Evolutionary conservation across 2,329 filamentous ascomycete species (phyloP).

Genomic region (Trichophyton mentagrophytes): DNA sequence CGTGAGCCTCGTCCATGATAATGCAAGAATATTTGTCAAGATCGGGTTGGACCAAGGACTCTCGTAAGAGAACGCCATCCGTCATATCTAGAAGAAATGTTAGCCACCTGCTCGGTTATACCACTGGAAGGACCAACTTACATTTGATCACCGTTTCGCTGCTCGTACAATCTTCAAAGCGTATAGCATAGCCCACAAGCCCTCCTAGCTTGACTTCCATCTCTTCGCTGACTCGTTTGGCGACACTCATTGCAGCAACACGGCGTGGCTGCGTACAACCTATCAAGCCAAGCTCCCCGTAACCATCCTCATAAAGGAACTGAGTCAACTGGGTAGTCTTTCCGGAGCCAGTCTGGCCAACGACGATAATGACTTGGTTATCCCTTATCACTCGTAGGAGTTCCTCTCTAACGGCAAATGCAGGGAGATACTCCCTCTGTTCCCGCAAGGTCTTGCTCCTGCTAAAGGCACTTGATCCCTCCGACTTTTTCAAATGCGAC

Average conservation of each 20-base stretch:
- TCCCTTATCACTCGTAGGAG: slow-evolving; percentile 82
- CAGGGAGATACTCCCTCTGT: slow-evolving; percentile 84
- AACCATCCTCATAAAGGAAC: slow-evolving; percentile 91
- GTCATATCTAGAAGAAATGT: slow-evolving; percentile 61
- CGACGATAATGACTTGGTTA: slow-evolving; percentile 93
- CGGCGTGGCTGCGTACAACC: slow-evolving; percentile 92
- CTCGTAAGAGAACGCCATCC: slow-evolving; percentile 83
- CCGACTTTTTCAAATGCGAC: slow-evolving; percentile 74
- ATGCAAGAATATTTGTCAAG: slow-evolving; percentile 94
- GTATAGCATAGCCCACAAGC: slow-evolving; percentile 88
- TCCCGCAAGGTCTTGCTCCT: slow-evolving; percentile 80
- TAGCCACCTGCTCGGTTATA: neutral
- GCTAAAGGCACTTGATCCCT: slow-evolving; percentile 82
- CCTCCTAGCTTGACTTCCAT: slow-evolving; percentile 89
- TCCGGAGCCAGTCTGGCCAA: slow-evolving; percentile 92
- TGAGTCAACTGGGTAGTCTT: slow-evolving; percentile 97
- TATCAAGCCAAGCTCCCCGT: slow-evolving; percentile 75
- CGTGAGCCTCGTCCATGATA: slow-evolving; percentile 99
- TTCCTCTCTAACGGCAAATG: slow-evolving; percentile 92
- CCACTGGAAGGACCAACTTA: slow-evolving; percentile 20
- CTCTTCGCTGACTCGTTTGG: slow-evolving; percentile 94
- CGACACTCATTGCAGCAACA: slow-evolving; percentile 97
- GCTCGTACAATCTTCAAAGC: slow-evolving; percentile 96
- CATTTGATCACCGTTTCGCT: slow-evolving; percentile 91
- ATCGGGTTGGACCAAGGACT: slow-evolving; percentile 84